A percentile compares a stretch with the other conserved stretches of the same genome.
These are phyloP conservation scores for Candida multigemmis DNA, from an alignment of 805 yeast genomes.

Conservation along the genomic window DNA sequence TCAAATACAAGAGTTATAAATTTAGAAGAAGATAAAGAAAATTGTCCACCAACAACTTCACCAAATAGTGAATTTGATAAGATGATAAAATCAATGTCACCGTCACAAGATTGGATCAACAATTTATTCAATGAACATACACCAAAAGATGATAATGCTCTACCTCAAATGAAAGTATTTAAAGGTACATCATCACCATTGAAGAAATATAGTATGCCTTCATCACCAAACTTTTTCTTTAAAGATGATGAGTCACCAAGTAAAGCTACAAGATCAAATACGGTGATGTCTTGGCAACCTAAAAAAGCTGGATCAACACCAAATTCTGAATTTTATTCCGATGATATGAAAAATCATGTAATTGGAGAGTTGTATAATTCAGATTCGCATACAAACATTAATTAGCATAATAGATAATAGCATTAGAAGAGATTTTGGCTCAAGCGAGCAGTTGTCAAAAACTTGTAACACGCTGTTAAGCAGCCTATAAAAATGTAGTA, in stretches of 20 bases:
- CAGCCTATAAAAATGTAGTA: too few relatives aligned
- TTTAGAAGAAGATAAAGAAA: slow-evolving; percentile 31
- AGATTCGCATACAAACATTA: too few relatives aligned
- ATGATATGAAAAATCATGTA: too few relatives aligned
- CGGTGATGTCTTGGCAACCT: slow-evolving; percentile 15
- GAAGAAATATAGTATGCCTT: slow-evolving; percentile 1
- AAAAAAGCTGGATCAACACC: slow-evolving; percentile 15
- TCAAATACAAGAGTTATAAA: slow-evolving; percentile 46
- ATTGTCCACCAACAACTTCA: slow-evolving; percentile 14
- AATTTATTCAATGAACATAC: slow-evolving; percentile 33
- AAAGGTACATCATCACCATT: slow-evolving; percentile 5
- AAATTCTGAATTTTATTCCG: slow-evolving; percentile 14
- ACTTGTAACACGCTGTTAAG: too few relatives aligned
- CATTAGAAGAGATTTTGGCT: too few relatives aligned
- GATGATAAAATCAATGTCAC: slow-evolving; percentile 27
- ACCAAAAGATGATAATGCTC: slow-evolving; percentile 22
- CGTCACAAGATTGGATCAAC: slow-evolving; percentile 34
- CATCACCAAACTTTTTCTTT: too few relatives aligned
- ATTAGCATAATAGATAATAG: too few relatives aligned
- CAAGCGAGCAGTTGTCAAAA: too few relatives aligned
- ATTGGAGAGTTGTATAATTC: too few relatives aligned
- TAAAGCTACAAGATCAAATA: too few relatives aligned
- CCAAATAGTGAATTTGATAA: slow-evolving; percentile 14
- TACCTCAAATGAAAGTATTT: slow-evolving; percentile 23
- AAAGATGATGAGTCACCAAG: slow-evolving; percentile 1